These are phyloP conservation scores for Chrysosporium keratinophilum DNA, from an alignment of 2,329 filamentous ascomycete species.

Conservation along the genomic window DNA sequence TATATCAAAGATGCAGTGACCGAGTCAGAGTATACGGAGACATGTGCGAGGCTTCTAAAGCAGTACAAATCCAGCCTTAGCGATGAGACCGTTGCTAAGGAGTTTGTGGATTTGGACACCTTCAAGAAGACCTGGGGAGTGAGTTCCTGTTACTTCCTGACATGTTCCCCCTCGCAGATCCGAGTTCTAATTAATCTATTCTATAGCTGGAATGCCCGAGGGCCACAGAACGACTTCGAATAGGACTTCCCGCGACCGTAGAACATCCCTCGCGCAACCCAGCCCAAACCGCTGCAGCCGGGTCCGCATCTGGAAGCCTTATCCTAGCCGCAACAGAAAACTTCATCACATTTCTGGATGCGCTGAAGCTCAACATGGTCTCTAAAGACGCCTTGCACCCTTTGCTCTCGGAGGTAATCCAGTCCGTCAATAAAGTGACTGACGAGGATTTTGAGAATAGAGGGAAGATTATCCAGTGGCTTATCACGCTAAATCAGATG, in stretches of 20 bases:
- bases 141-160: slow-evolving; percentile 30
- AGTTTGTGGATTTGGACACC: slow-evolving; percentile 76
- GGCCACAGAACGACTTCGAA: slow-evolving; percentile 81
- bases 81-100: slow-evolving; percentile 79
- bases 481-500: slow-evolving; percentile 97
- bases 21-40: slow-evolving; percentile 89
- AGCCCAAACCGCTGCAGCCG: slow-evolving; percentile 23
- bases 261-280: slow-evolving; percentile 48
- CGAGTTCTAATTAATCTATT: background rate
- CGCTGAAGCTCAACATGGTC: slow-evolving; percentile 78
- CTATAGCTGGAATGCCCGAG: slow-evolving; percentile 80
- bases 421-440: slow-evolving; percentile 93
- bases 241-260: slow-evolving; percentile 80
- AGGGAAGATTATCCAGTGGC: slow-evolving; percentile 96
- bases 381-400: slow-evolving; percentile 97
- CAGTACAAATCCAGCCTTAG: slow-evolving; percentile 93
- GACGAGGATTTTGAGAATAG: slow-evolving; percentile 90
- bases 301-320: slow-evolving; percentile 46
- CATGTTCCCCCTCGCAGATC: background rate
- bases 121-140: slow-evolving; percentile 93
- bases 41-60: slow-evolving; percentile 83
- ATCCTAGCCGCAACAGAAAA: slow-evolving; percentile 91
- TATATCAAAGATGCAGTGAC: slow-evolving; percentile 92
- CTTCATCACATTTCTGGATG: slow-evolving; percentile 96
- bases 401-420: slow-evolving; percentile 86